Percentiles rank a stretch among this genome's conserved stretches.
phyloP scores from a whole-genome alignment of 192 early-diverging fungal species.

The Thoreauomyces humboldtii region DNA sequence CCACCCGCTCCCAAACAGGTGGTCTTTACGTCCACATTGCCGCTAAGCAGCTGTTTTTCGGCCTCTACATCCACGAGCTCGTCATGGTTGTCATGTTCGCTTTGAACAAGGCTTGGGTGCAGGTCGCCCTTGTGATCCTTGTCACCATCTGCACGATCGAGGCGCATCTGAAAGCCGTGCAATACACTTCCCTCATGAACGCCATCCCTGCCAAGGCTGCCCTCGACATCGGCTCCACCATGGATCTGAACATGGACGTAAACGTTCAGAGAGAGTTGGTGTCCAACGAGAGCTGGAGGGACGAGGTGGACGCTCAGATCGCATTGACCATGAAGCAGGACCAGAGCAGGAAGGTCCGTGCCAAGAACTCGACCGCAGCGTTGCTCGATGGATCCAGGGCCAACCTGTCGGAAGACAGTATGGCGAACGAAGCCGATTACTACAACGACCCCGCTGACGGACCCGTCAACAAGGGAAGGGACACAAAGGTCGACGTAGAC shows the following conservation, averaged over 20 bases:
- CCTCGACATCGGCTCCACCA: constrained; percentile 6
- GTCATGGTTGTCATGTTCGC: constrained; percentile 68
- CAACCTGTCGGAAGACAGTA: background rate
- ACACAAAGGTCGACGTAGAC: no score
- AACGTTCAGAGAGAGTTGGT: constrained; percentile 9
- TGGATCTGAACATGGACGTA: constrained; percentile 9
- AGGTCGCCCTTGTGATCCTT: constrained; percentile 37
- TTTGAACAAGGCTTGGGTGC: constrained; percentile 46
- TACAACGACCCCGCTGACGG: background rate
- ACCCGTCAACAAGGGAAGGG: no score
- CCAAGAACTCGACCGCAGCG: constrained; percentile 1
- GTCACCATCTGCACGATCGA: constrained; percentile 44
- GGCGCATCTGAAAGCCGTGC: constrained; percentile 44
- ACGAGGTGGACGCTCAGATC: constrained; percentile 8
- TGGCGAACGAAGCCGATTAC: background rate
- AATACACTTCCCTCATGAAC: constrained; percentile 51
- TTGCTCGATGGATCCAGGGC: background rate
- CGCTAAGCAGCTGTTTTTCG: constrained; percentile 29
- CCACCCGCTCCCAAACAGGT: constrained; percentile 14
- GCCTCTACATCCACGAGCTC: constrained; percentile 59
- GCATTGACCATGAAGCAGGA: background rate
- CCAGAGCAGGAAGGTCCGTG: background rate
- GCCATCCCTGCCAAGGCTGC: constrained; percentile 26
- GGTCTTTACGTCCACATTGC: constrained; percentile 23
- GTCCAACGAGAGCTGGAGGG: constrained; percentile 16